phyloP scores from a whole-genome alignment of 805 yeast species.

The Metschnikowia orientalis region DNA sequence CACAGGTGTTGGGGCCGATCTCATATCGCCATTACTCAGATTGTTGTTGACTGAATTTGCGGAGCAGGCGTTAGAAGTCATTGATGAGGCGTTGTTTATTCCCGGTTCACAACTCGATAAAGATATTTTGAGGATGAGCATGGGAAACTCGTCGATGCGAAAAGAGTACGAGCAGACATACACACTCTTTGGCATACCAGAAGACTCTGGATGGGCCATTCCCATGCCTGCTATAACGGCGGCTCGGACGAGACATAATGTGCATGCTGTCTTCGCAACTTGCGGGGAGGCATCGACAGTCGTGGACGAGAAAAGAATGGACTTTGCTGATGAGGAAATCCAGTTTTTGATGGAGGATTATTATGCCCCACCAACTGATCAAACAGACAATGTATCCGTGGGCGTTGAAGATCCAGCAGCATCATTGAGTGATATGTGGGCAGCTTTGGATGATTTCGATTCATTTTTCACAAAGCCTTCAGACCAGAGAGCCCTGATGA shows the following conservation, averaged over 20 bases:
- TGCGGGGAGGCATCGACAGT: constrained; percentile 48
- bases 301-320: constrained; percentile 23
- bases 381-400: constrained; percentile 45
- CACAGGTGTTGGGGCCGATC: constrained; percentile 88
- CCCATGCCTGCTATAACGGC: constrained; percentile 94
- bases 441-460: constrained; percentile 83
- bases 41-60: constrained; percentile 80
- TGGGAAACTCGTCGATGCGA: constrained; percentile 74
- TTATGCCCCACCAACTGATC: constrained; percentile 33
- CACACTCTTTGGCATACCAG: constrained; percentile 91
- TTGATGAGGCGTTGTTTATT: constrained; percentile 80
- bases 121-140: constrained; percentile 85
- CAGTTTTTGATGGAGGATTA: constrained; percentile 62
- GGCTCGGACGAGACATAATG: constrained; percentile 83
- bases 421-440: constrained; percentile 86
- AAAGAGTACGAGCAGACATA: constrained; percentile 83
- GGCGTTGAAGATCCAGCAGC: constrained; percentile 62
- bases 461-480: constrained; percentile 76
- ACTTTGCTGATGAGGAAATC: constrained; percentile 31
- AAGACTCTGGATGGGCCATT: constrained; percentile 94
- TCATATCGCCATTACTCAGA: constrained; percentile 84
- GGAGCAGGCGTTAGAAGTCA: constrained; percentile 80
- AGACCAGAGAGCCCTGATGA: constrained; percentile 15
- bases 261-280: constrained; percentile 90
- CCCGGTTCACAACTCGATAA: constrained; percentile 89